A percentile compares a stretch with the other conserved stretches of the same genome.
Conservation (phyloP, 331 rosid species). For the Phaseolus coccineus region DNA sequence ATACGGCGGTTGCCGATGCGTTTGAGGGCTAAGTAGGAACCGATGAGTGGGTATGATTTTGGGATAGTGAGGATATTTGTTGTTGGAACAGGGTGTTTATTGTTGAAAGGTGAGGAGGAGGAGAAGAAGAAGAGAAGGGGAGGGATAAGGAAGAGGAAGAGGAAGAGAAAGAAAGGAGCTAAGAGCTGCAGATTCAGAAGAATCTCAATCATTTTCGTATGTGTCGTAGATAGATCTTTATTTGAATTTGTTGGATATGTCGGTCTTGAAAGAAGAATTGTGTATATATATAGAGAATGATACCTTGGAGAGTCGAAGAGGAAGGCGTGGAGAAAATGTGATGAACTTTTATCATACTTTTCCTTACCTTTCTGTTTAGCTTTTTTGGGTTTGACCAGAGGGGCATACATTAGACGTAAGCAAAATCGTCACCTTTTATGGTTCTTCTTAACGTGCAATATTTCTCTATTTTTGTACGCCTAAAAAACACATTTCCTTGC, state of each 20-base stretch:
- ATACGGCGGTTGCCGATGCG: constrained; percentile 36
- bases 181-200: not conserved
- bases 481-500: not conserved
- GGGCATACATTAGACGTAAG: too few relatives aligned
- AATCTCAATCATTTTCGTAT: not conserved
- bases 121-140: constrained; percentile 18
- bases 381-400: too few relatives aligned
- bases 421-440: too few relatives aligned
- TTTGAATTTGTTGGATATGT: not conserved
- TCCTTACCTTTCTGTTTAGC: too few relatives aligned
- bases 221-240: not conserved
- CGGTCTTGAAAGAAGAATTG: not conserved
- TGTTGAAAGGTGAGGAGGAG: not conserved
- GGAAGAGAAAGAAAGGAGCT: not conserved
- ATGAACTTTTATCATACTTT: too few relatives aligned
- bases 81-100: too few relatives aligned
- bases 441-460: too few relatives aligned
- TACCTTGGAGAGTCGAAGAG: too few relatives aligned
- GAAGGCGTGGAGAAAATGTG: too few relatives aligned
- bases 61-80: not conserved
- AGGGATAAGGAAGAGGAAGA: not conserved
- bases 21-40: constrained; percentile 30
- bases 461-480: too few relatives aligned
- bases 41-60: constrained; percentile 45
- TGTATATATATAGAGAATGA: not conserved